Conservation (phyloP, 345 rosid species). For the Erodium maritimum region DNA sequence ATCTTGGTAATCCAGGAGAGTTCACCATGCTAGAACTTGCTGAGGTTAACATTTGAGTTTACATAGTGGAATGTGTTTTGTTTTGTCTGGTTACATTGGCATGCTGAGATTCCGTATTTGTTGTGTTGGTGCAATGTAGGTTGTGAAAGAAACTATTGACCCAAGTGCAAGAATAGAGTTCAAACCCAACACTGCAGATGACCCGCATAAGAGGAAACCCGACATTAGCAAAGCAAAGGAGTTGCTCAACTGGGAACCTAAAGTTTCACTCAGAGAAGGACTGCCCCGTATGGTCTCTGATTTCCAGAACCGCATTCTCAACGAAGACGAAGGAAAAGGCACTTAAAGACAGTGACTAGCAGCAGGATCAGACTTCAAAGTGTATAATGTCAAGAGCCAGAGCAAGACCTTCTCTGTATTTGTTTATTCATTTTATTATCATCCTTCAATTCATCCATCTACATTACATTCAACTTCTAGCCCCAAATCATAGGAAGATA, state of each 20-base stretch:
- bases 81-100: too few relatives aligned
- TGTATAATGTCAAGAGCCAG: slow-evolving; percentile 39
- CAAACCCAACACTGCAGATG: slow-evolving; percentile 84
- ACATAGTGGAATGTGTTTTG: too few relatives aligned
- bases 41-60: slow-evolving; percentile 44
- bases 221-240: slow-evolving; percentile 90
- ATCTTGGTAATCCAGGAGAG: too few relatives aligned
- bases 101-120: too few relatives aligned
- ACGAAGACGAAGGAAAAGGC: slow-evolving; percentile 76
- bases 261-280: slow-evolving; percentile 63
- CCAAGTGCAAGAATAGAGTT: slow-evolving; percentile 85
- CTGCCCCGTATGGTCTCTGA: slow-evolving; percentile 92
- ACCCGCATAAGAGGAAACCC: slow-evolving; percentile 94
- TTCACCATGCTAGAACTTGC: too few relatives aligned
- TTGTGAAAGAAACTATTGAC: slow-evolving; percentile 88
- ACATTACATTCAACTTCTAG: too few relatives aligned
- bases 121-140: slow-evolving; percentile 27
- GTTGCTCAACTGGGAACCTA: slow-evolving; percentile 88
- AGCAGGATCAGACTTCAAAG: slow-evolving; percentile 1
- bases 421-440: slow-evolving; percentile 12
- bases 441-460: too few relatives aligned
- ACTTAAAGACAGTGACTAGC: slow-evolving; percentile 16
- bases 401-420: slow-evolving; percentile 16
- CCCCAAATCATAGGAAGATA: too few relatives aligned
- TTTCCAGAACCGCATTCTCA: slow-evolving; percentile 73